phyloP scores from a whole-genome alignment of 345 rosid species.

The Capsella bursapastoris region DNA sequence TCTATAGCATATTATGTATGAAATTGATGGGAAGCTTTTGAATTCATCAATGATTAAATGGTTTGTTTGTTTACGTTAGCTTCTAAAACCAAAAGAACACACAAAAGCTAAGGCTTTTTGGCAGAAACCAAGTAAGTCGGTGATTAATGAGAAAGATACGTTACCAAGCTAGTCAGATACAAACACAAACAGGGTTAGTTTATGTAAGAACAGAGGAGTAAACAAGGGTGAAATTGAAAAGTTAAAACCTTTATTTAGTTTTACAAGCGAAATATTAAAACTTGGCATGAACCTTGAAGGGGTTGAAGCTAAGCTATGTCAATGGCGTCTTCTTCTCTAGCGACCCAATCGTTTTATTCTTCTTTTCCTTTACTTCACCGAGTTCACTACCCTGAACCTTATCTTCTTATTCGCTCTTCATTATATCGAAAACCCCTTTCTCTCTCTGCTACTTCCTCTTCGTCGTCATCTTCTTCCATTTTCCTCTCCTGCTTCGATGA shows the following conservation, averaged over 20 bases:
- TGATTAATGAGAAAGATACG: neutral
- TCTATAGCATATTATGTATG: neutral
- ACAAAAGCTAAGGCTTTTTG: neutral
- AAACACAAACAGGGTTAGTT: too few relatives aligned
- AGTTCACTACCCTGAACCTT: conserved; percentile 22
- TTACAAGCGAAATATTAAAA: too few relatives aligned
- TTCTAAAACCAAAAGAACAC: conserved; percentile 1
- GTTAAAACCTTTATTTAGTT: too few relatives aligned
- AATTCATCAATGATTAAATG: neutral
- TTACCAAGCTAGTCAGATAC: too few relatives aligned
- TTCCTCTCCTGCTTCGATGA: conserved; percentile 66
- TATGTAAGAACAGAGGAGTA: too few relatives aligned
- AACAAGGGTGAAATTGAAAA: too few relatives aligned
- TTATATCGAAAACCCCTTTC: conserved; percentile 29
- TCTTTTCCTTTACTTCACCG: conserved; percentile 21
- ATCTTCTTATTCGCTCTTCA: conserved; percentile 36
- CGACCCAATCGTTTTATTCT: conserved; percentile 19
- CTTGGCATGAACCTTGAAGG: neutral
- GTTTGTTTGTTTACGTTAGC: neutral
- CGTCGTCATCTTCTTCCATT: conserved; percentile 50
- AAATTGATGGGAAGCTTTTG: neutral
- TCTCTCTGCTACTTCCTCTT: conserved; percentile 49
- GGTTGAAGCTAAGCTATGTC: conserved; percentile 24
- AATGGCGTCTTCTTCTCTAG: conserved; percentile 41
- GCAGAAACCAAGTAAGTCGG: neutral